Evolutionary conservation across 805 yeast species (phyloP).

Genomic region (Candida xiaguanensis): DNA sequence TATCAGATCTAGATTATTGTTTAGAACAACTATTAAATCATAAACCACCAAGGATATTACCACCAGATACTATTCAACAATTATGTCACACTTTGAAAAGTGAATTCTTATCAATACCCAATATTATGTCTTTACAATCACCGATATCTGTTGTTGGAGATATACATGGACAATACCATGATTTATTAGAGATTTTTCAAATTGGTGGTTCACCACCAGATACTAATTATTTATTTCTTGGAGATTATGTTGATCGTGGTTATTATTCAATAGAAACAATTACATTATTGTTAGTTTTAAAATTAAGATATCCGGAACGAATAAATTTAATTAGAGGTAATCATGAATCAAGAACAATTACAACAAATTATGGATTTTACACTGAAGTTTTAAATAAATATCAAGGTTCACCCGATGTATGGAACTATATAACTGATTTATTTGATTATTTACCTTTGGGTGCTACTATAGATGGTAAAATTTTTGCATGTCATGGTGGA

Average conservation of each 20-base stretch:
- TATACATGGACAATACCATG: conserved; percentile 96
- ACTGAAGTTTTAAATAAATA: conserved; percentile 91
- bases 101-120: conserved; percentile 72
- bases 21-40: conserved; percentile 38
- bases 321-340: conserved; percentile 86
- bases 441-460: conserved; percentile 88
- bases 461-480: conserved; percentile 83
- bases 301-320: conserved; percentile 82
- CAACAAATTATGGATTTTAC: conserved; percentile 95
- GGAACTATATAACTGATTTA: conserved; percentile 87
- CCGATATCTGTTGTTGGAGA: conserved; percentile 98
- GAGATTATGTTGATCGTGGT: conserved; percentile 96
- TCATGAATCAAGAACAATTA: conserved; percentile 94
- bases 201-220: conserved; percentile 93
- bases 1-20: conserved; percentile 39
- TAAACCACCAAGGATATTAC: conserved; percentile 41
- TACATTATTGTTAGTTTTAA: conserved; percentile 72
- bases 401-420: conserved; percentile 65
- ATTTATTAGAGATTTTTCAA: conserved; percentile 83
- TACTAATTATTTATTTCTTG: conserved; percentile 88
- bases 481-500: conserved; percentile 97
- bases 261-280: conserved; percentile 93
- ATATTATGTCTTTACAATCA: conserved; percentile 75
- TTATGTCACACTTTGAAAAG: conserved; percentile 79
- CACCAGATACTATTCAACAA: conserved; percentile 37